Conservation (phyloP, 495 filamentous ascomycete genomes). For the Acidomyces sp. region DNA sequence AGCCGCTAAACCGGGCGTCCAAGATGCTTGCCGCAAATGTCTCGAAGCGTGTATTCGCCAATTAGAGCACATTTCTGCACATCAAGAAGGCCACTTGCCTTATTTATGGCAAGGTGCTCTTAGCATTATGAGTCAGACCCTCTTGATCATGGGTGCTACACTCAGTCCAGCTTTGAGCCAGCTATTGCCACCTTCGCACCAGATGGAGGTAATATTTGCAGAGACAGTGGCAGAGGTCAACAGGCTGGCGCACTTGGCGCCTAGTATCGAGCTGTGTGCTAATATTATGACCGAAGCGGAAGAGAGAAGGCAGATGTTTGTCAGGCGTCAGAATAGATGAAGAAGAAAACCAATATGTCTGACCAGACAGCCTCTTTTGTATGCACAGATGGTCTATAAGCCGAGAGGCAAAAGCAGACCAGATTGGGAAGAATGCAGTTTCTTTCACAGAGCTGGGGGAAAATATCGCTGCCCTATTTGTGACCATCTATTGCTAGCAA, state of each 20-base stretch:
- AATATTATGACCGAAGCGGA: conserved; percentile 73
- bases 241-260: conserved; percentile 58
- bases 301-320: conserved; percentile 42
- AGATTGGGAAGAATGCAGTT: no score
- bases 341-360: no score
- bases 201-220: conserved; percentile 61
- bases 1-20: conserved; percentile 47
- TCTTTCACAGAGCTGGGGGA: no score
- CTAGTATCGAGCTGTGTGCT: conserved; percentile 55
- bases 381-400: no score
- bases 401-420: no score
- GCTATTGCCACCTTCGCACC: conserved; percentile 48
- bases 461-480: no score
- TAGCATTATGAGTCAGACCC: conserved; percentile 59
- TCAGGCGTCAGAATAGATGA: conserved; percentile 10
- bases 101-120: conserved; percentile 77
- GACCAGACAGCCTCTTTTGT: no score
- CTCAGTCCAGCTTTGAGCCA: conserved; percentile 61
- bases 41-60: conserved; percentile 71
- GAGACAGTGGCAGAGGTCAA: conserved; percentile 61
- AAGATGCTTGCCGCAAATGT: conserved; percentile 66
- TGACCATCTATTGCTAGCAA: no score
- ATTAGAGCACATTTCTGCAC: conserved; percentile 63
- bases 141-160: conserved; percentile 70
- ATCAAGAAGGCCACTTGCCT: conserved; percentile 76